These are phyloP conservation scores for Thelephora terrestris DNA, from an alignment of 1,284 basidiomycete genomes.

Conservation along the genomic window DNA sequence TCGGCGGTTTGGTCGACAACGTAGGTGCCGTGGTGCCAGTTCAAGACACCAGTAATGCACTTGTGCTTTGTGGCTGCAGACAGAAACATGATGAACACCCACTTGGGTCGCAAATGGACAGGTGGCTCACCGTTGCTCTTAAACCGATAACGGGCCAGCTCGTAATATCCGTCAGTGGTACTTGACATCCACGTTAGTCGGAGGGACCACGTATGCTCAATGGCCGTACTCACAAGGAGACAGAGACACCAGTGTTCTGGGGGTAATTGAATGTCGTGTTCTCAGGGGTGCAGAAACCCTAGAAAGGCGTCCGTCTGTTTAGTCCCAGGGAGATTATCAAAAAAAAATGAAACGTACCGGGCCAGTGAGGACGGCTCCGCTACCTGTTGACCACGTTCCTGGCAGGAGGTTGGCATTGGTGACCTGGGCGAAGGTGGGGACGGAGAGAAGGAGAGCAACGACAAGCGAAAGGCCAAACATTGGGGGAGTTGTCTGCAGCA, in stretches of 20 bases:
- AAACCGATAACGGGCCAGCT: slow-evolving; percentile 84
- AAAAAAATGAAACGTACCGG: slow-evolving; percentile 55
- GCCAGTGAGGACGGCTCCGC: slow-evolving; percentile 68
- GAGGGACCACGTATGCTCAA: not conserved
- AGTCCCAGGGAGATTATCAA: slow-evolving; percentile 2
- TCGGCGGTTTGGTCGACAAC: slow-evolving; percentile 52
- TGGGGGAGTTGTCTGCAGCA: not conserved
- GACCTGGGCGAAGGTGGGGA: slow-evolving; percentile 29
- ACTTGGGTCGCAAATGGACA: not conserved
- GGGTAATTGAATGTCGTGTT: slow-evolving; percentile 79
- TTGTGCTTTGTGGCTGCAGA: slow-evolving; percentile 54
- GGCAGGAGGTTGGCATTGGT: slow-evolving; percentile 53
- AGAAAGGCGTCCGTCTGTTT: slow-evolving; percentile 3
- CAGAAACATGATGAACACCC: slow-evolving; percentile 4
- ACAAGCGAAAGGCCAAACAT: slow-evolving; percentile 26
- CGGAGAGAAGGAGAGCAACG: slow-evolving; percentile 21
- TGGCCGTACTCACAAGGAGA: slow-evolving; percentile 65
- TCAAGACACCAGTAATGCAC: slow-evolving; percentile 77
- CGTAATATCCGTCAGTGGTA: slow-evolving; percentile 66
- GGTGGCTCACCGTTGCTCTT: slow-evolving; percentile 58
- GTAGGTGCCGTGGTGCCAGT: slow-evolving; percentile 82
- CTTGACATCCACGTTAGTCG: slow-evolving; percentile 24
- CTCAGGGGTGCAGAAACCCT: slow-evolving; percentile 79
- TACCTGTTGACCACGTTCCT: slow-evolving; percentile 84
- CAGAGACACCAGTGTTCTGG: slow-evolving; percentile 71